phyloP scores from a whole-genome alignment of 306 rosid species.

The Gastrolobium villosum region DNA sequence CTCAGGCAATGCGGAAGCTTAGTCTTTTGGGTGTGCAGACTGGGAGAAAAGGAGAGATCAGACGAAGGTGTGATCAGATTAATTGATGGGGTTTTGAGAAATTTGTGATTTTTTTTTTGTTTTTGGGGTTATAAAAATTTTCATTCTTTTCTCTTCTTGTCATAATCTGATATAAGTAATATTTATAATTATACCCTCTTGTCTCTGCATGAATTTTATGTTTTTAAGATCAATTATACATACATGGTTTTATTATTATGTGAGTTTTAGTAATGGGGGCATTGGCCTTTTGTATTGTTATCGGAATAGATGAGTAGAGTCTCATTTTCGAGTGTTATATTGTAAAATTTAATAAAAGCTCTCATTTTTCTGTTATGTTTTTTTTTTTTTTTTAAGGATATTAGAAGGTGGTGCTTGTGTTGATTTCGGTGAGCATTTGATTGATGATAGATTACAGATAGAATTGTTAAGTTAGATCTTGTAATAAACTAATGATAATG shows the following conservation, averaged over 20 bases:
- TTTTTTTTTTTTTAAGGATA: not conserved
- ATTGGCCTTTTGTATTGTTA: not conserved
- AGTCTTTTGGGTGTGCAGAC: conserved; percentile 67
- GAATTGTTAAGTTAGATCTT: conserved; percentile 42
- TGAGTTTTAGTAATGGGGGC: not conserved
- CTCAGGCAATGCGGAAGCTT: conserved; percentile 80
- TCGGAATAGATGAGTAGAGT: not conserved
- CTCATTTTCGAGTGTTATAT: not conserved
- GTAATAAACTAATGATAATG: not conserved
- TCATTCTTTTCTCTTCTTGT: not conserved
- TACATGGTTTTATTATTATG: conserved; percentile 31
- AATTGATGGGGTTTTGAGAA: conserved; percentile 51
- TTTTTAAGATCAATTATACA: conserved; percentile 40
- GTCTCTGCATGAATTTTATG: conserved; percentile 43
- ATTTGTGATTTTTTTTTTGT: not conserved
- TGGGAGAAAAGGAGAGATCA: conserved; percentile 80
- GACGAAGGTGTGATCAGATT: conserved; percentile 84
- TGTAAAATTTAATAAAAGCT: conserved; percentile 32
- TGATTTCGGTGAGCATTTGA: not conserved
- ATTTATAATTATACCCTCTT: conserved; percentile 34
- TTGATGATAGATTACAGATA: conserved; percentile 2
- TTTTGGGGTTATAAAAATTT: not conserved
- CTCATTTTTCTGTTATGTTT: not conserved
- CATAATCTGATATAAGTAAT: not conserved
- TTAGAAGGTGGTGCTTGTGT: conserved; percentile 29